Evolutionary conservation across 768 basidiomycete genomes (phyloP), one percentile per base, ranked within the genome.

Genomic region (Mrakia gelida): DNA sequence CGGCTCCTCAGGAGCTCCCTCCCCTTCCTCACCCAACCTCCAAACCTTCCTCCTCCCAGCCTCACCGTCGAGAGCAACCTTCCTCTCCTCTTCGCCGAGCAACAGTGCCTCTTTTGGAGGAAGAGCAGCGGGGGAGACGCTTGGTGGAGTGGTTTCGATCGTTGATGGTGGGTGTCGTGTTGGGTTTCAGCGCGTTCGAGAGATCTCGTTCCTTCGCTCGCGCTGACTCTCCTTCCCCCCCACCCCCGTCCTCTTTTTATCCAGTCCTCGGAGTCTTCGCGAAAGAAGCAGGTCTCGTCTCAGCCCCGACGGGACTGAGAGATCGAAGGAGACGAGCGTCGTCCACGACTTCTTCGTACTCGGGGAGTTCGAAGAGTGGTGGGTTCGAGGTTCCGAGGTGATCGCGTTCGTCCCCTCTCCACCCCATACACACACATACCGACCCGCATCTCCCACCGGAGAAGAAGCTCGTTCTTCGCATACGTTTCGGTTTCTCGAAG

Each of bases 211-310:
- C 38, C 8, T 68, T 23, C 30, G 7, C 34, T 68, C 26, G 65
- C 3, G 38, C 65, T 67, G 65, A 32, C 65, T 30, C 62, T 65
- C 45, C 11, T 65, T 15, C 18, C 16, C 32, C 2, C 15, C n/a
- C n/a, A n/a, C n/a, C n/a, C n/a, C n/a, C n/a, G n/a, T n/a, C n/a
- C 18, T 38, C 30, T 34, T 21, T 38, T 41, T 8, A 28, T 18
- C 26, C 32, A 70, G 67, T 70, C 67, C 67, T 70, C 9, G 67
- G 67, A 1, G 67, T 70, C 26, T 70, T 70, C 38, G 67, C 67
- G 7, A 70, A 70, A 23, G 67, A 70, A 70, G 67, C 67, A n/a
- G 67, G 67, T 21, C 67, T 70, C 38, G 67, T 70, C 41, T 70
- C 67, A 1, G 67, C 67, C 23, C 67, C 67, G 21, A 70, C 67